Conservation (phyloP, 495 filamentous ascomycete species). For the Parachaetomium inaequale region DNA sequence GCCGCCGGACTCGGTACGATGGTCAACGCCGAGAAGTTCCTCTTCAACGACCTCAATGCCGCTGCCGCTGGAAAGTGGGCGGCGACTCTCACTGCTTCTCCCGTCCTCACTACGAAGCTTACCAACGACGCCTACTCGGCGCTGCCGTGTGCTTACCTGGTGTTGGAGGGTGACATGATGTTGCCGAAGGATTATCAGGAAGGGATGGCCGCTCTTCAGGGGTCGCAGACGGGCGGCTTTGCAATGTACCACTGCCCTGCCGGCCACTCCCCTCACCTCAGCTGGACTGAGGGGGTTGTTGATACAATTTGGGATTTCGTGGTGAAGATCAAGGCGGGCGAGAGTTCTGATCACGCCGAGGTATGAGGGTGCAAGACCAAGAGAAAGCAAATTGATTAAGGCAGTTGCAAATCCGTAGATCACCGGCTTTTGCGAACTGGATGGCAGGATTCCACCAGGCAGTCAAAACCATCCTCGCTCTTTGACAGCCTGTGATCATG, state of each 20-base stretch:
- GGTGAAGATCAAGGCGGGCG: not conserved
- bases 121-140: slow-evolving; percentile 4
- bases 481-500: too few relatives aligned
- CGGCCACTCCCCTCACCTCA: slow-evolving; percentile 4
- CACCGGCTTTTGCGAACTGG: too few relatives aligned
- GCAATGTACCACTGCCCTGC: not conserved
- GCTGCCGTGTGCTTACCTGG: slow-evolving; percentile 5
- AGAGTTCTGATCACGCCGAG: too few relatives aligned
- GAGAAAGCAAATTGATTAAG: too few relatives aligned
- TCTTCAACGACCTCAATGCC: slow-evolving; percentile 2
- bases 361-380: too few relatives aligned
- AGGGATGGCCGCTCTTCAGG: not conserved
- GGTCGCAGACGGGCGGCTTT: not conserved
- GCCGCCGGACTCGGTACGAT: slow-evolving; percentile 3
- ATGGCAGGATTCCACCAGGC: too few relatives aligned
- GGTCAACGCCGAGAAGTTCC: slow-evolving; percentile 1
- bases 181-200: not conserved
- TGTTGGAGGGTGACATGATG: not conserved
- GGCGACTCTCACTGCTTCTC: not conserved
- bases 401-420: too few relatives aligned
- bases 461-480: too few relatives aligned
- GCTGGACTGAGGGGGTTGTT: slow-evolving; percentile 1
- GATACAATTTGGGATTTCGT: not conserved
- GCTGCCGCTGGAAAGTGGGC: not conserved
- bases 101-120: slow-evolving; percentile 1